These are phyloP conservation scores for Mycosphaerella arachidis DNA, from an alignment of 2,329 filamentous ascomycete genomes.

Conservation along the genomic window DNA sequence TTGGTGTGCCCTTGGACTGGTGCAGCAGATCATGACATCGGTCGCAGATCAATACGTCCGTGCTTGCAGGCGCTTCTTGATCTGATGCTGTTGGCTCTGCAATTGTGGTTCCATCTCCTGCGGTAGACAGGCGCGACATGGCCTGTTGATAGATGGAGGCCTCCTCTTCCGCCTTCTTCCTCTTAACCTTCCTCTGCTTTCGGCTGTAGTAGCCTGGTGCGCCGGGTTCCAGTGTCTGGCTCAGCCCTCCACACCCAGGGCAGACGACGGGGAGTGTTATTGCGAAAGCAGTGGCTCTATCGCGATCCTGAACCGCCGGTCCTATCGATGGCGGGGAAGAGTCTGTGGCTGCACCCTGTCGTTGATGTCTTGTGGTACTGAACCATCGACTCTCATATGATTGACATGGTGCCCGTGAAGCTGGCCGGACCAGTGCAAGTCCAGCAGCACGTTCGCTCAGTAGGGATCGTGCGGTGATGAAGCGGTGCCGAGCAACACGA, in stretches of 20 bases:
- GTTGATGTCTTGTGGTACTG: neutral
- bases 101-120: neutral
- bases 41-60: constrained; percentile 58
- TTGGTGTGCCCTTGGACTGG: constrained; percentile 66
- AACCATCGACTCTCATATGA: neutral
- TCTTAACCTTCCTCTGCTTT: constrained; percentile 39
- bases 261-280: constrained; percentile 38
- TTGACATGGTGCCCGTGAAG: neutral
- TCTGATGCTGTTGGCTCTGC: neutral
- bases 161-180: constrained; percentile 30
- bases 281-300: constrained; percentile 9
- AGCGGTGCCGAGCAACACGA: neutral
- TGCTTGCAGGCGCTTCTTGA: neutral
- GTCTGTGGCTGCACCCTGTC: neutral
- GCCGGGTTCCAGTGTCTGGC: constrained; percentile 51
- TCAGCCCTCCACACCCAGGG: constrained; percentile 60
- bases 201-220: constrained; percentile 56
- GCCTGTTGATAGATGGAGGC: constrained; percentile 35
- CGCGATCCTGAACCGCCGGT: no score
- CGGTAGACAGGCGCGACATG: constrained; percentile 16
- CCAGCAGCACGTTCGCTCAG: neutral
- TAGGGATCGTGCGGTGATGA: neutral
- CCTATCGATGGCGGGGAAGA: neutral
- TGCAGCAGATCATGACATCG: constrained; percentile 80
- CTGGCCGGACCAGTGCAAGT: neutral